Conservation (phyloP, 352 stramenopile species). For the Blastocystis sp. region DNA sequence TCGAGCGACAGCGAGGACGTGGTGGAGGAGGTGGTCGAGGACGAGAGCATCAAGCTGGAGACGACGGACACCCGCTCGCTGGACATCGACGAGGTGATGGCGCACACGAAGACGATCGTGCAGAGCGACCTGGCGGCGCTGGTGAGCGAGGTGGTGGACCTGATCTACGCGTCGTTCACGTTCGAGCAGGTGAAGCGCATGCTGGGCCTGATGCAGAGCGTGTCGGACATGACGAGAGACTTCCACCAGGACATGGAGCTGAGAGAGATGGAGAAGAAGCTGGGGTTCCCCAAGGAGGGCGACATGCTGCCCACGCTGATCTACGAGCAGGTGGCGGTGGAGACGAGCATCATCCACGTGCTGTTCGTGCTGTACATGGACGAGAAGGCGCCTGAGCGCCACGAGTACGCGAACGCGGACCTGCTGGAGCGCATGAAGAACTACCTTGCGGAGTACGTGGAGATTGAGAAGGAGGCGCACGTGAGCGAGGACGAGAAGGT, state of each 20-base stretch:
- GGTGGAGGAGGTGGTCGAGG: slow-evolving; percentile 45
- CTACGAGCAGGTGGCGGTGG: slow-evolving; percentile 61
- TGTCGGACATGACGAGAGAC: slow-evolving; percentile 56
- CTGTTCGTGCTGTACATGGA: slow-evolving; percentile 73
- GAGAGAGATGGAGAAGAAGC: slow-evolving; percentile 55
- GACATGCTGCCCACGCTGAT: slow-evolving; percentile 62
- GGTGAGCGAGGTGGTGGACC: slow-evolving; percentile 50
- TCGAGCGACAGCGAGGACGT: not conserved
- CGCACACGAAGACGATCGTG: slow-evolving; percentile 39
- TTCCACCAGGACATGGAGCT: slow-evolving; percentile 72
- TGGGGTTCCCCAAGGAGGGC: slow-evolving; percentile 59
- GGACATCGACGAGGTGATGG: slow-evolving; percentile 40
- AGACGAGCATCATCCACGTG: slow-evolving; percentile 71
- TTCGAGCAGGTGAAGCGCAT: slow-evolving; percentile 72
- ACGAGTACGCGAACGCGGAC: slow-evolving; percentile 56
- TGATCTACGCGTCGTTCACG: slow-evolving; percentile 50
- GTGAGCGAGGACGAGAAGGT: not conserved
- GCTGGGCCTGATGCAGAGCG: slow-evolving; percentile 52
- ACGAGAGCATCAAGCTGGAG: slow-evolving; percentile 69
- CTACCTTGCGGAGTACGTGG: slow-evolving; percentile 57
- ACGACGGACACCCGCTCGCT: slow-evolving; percentile 58
- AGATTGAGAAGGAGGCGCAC: slow-evolving; percentile 64
- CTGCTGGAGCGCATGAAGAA: slow-evolving; percentile 67
- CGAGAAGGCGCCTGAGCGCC: slow-evolving; percentile 19
- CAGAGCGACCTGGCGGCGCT: slow-evolving; percentile 60